These are phyloP conservation scores for Rhodotorula paludigena DNA, from an alignment of 768 basidiomycete genomes.

Conservation along the genomic window DNA sequence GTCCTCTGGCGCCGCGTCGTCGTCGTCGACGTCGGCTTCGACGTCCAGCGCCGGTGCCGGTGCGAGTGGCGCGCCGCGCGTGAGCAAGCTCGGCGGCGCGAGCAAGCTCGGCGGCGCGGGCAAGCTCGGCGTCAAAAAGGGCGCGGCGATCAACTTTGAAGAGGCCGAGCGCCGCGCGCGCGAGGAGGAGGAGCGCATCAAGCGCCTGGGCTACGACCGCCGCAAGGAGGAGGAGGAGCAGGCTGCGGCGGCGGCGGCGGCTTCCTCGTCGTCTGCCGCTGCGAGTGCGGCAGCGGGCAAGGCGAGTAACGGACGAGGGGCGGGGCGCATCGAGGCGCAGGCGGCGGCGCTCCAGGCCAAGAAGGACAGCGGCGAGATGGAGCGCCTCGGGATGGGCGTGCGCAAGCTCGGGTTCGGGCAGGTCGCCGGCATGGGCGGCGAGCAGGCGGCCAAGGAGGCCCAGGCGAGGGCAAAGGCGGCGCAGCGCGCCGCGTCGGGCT, in stretches of 20 bases:
- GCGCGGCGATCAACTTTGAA: slow-evolving; percentile 80
- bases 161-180: slow-evolving; percentile 83
- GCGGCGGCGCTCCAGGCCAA: slow-evolving; percentile 45
- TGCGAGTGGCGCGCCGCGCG: neutral
- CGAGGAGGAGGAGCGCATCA: slow-evolving; percentile 87
- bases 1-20: slow-evolving; percentile 4
- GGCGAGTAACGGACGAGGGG: neutral
- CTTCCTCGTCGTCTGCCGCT: neutral
- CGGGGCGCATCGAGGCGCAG: slow-evolving; percentile 4
- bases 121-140: slow-evolving; percentile 76
- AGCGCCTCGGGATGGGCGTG: slow-evolving; percentile 64
- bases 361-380: slow-evolving; percentile 55
- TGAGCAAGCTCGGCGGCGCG: slow-evolving; percentile 48
- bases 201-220: slow-evolving; percentile 85
- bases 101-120: slow-evolving; percentile 51
- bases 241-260: slow-evolving; percentile 45
- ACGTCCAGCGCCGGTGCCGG: neutral
- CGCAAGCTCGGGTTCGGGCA: slow-evolving; percentile 78
- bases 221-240: slow-evolving; percentile 72
- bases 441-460: slow-evolving; percentile 53
- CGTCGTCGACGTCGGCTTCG: neutral
- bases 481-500: slow-evolving; percentile 50
- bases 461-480: slow-evolving; percentile 57
- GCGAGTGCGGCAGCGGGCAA: slow-evolving; percentile 41
- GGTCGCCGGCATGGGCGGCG: slow-evolving; percentile 43